These are phyloP conservation scores for Cadophora sp. DNA, from an alignment of 2,329 filamentous ascomycete genomes.

Conservation along the genomic window DNA sequence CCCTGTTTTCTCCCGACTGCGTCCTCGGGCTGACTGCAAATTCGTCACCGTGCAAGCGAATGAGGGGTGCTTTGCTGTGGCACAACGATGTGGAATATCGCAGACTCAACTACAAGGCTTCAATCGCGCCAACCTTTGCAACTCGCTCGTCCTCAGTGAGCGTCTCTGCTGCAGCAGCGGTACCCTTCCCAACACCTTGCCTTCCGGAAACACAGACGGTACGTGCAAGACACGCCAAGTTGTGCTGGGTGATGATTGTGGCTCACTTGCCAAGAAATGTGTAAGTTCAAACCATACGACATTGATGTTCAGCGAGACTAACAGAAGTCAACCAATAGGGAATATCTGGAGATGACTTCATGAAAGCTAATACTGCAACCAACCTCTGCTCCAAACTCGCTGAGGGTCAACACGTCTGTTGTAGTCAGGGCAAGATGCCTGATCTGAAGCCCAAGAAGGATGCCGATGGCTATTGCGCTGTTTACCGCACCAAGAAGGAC, in stretches of 20 bases:
- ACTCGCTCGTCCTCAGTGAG: constrained; percentile 2
- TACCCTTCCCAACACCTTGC: background rate
- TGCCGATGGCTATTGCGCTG: constrained; percentile 48
- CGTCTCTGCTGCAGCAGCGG: constrained; percentile 3
- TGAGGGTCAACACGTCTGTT: constrained; percentile 45
- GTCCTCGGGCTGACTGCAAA: background rate
- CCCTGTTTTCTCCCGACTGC: background rate
- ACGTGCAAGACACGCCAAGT: constrained; percentile 4
- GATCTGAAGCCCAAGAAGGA: constrained; percentile 45
- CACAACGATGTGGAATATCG: constrained; percentile 5
- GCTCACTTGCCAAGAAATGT: constrained; percentile 1
- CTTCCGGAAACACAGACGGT: background rate
- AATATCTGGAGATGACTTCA: constrained; percentile 48
- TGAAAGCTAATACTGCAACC: constrained; percentile 41
- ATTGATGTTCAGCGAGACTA: background rate
- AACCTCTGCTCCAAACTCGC: constrained; percentile 41
- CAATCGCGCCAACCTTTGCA: constrained; percentile 1
- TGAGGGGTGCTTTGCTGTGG: constrained; percentile 1
- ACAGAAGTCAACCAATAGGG: background rate
- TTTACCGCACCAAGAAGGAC: constrained; percentile 43
- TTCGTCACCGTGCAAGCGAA: background rate
- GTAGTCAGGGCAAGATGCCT: constrained; percentile 44
- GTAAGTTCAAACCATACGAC: constrained; percentile 1
- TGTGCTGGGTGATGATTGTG: constrained; percentile 1
- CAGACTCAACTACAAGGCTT: constrained; percentile 4